phyloP scores from a whole-genome alignment of 2,329 filamentous ascomycete species.

The Pseudopithomyces chartarum region DNA sequence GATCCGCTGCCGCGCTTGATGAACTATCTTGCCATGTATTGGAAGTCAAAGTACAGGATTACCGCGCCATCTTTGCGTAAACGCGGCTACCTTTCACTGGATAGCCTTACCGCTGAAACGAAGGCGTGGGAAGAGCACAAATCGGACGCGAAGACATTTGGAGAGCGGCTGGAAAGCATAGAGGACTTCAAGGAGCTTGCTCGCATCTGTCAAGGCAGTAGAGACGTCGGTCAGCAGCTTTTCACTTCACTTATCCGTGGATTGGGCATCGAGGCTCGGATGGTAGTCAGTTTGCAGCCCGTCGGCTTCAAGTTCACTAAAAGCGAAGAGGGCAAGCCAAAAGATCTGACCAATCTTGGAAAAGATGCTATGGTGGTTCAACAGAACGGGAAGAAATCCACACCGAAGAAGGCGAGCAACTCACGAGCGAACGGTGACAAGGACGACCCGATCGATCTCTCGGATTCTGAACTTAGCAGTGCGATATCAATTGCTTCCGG shows the following conservation, averaged over 20 bases:
- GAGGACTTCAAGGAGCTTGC: slow-evolving; percentile 73
- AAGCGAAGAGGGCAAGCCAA: slow-evolving; percentile 72
- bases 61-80: slow-evolving; percentile 84
- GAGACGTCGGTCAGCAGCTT: slow-evolving; percentile 85
- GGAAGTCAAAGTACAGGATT: slow-evolving; percentile 82
- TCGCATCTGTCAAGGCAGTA: slow-evolving; percentile 74
- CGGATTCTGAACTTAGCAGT: slow-evolving; percentile 56
- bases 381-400: not conserved
- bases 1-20: slow-evolving; percentile 81
- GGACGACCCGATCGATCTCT: slow-evolving; percentile 49
- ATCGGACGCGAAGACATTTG: slow-evolving; percentile 68
- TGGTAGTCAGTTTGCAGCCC: slow-evolving; percentile 85
- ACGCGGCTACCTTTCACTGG: slow-evolving; percentile 81
- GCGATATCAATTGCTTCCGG: slow-evolving; percentile 52
- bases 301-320: slow-evolving; percentile 91
- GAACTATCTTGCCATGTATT: slow-evolving; percentile 78
- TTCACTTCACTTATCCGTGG: slow-evolving; percentile 85
- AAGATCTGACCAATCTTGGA: slow-evolving; percentile 39
- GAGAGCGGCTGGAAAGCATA: slow-evolving; percentile 73
- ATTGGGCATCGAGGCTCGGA: slow-evolving; percentile 78
- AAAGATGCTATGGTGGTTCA: slow-evolving; percentile 4
- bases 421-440: slow-evolving; percentile 26
- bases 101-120: slow-evolving; percentile 73
- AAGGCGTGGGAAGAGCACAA: slow-evolving; percentile 69
- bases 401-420: slow-evolving; percentile 10